Base-by-base conservation (phyloP, 164 flowering plant species). In the Berberis vulgaris region DNA sequence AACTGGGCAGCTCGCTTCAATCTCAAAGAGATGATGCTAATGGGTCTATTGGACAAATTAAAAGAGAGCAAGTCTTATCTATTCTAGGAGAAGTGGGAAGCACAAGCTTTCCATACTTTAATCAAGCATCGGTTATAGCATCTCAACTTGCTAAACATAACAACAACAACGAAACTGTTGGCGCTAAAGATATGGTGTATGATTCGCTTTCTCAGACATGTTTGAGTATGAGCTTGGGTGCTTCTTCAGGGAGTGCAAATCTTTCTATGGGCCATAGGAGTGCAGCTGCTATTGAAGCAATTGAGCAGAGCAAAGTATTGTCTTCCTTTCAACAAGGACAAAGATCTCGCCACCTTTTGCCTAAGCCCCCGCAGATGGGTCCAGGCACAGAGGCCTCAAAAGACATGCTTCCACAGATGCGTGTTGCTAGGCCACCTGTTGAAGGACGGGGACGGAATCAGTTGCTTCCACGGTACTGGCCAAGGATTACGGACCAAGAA, bases 381-480 rank as follows among this genome's bases (percentile, higher is more conserved):
- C 73, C 78, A 52, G 57, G 72, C 8, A 44, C 75, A 45, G 91
- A 86, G 62, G 57, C 77, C 56, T 77, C 77, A 67, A 64, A 78
- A 66, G 79, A 73, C 49, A 9, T 59, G n/a, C 67, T 60, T 78
- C 72, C 87, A 58, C 89, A 80, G 60, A 45, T 74, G 49, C 96
- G 98, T 13, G 79, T 87, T 61, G 87, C 91, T 47, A 83, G 99
- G 70, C 99, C 97, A 7, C 99, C 99, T 63, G 88, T 79, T 75
- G 97, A 94, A 66, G 98, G 97, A 49, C 78, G 96, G 41, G 89
- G 93, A 45, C 80, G 88, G 57, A 82, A 73, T 73, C 99, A 94
- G 73, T 77, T 94, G 69, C 99, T 91, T 78, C 97, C 99, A 45
- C 88, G 97, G 1, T 94, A 91, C 71, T 94, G 99, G 99, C 98